phyloP scores from a whole-genome alignment of 306 rosid species.

The Astragalus glycyphyllos region DNA sequence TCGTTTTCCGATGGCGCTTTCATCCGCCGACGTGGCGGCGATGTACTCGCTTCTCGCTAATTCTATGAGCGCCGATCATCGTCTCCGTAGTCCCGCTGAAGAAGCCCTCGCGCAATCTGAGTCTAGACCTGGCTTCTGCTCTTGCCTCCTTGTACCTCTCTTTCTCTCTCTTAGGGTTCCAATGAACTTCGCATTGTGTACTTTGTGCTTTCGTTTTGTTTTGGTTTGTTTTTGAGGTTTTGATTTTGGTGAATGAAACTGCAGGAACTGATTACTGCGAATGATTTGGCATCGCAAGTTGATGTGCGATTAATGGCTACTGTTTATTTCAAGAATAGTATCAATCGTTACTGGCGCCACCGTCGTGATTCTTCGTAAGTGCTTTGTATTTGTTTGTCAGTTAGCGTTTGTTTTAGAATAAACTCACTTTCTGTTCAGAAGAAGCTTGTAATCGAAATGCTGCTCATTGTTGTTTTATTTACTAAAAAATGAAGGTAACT shows the following conservation, averaged over 20 bases:
- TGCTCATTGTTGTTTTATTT: not conserved
- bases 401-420: not conserved
- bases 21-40: constrained; percentile 80
- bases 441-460: constrained; percentile 1
- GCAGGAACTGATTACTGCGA: constrained; percentile 88
- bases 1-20: constrained; percentile 60
- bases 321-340: constrained; percentile 79
- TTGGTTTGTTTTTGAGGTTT: constrained; percentile 25
- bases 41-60: constrained; percentile 76
- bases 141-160: constrained; percentile 64
- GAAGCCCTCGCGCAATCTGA: constrained; percentile 79
- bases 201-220: not conserved
- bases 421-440: not conserved
- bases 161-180: constrained; percentile 52
- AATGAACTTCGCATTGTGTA: constrained; percentile 43
- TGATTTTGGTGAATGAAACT: constrained; percentile 14
- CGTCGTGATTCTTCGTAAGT: constrained; percentile 72
- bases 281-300: constrained; percentile 73
- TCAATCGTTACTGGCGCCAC: constrained; percentile 88
- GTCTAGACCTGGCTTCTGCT: constrained; percentile 89
- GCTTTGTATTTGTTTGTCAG: constrained; percentile 9
- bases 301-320: constrained; percentile 93
- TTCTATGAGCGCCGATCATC: constrained; percentile 82
- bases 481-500: constrained; percentile 20
- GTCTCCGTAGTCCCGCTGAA: constrained; percentile 77